A percentile compares a stretch with the other conserved stretches of the same genome.
Conservation (phyloP, 2,329 filamentous ascomycete genomes). For the Drechmeria coniospora region DNA sequence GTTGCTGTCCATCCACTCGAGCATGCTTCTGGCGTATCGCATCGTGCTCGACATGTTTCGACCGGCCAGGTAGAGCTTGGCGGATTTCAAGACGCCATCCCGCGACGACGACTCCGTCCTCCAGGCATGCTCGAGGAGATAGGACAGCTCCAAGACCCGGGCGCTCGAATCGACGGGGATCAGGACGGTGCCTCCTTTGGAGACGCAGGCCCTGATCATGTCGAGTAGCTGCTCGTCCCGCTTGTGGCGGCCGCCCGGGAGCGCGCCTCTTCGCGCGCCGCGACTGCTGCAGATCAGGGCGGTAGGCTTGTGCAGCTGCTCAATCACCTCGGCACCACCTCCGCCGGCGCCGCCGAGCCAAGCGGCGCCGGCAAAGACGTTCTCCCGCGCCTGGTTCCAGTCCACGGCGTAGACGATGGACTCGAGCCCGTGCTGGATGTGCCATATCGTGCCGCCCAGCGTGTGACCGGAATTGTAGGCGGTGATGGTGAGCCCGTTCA, state of each 20-base stretch:
- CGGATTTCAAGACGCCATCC: slow-evolving; percentile 33
- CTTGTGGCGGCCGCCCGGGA: slow-evolving; percentile 58
- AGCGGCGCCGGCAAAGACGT: slow-evolving; percentile 82
- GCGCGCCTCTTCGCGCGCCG: slow-evolving; percentile 56
- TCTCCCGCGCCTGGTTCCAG: slow-evolving; percentile 96
- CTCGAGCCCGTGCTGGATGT: slow-evolving; percentile 91
- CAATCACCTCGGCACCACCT: slow-evolving; percentile 78
- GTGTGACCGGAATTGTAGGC: slow-evolving; percentile 96
- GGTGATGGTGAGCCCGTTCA: slow-evolving; percentile 85
- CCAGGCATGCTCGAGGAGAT: slow-evolving; percentile 88
- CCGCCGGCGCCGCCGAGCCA: slow-evolving; percentile 76
- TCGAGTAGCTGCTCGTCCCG: slow-evolving; percentile 75
- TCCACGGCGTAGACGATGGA: slow-evolving; percentile 96
- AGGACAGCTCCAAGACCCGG: slow-evolving; percentile 82
- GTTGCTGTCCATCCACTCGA: slow-evolving; percentile 98
- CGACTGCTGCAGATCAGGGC: slow-evolving; percentile 84
- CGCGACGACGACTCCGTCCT: slow-evolving; percentile 42
- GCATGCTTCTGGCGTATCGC: slow-evolving; percentile 82
- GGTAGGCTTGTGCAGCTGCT: slow-evolving; percentile 83
- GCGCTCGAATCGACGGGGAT: slow-evolving; percentile 93
- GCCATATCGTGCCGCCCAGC: slow-evolving; percentile 94
- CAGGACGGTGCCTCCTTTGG: slow-evolving; percentile 74
- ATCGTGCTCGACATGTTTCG: slow-evolving; percentile 78
- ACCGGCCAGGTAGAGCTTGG: slow-evolving; percentile 68
- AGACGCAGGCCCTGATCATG: slow-evolving; percentile 64